Conservation (phyloP, 2,329 filamentous ascomycete species). For the Talaromyces sp. region DNA sequence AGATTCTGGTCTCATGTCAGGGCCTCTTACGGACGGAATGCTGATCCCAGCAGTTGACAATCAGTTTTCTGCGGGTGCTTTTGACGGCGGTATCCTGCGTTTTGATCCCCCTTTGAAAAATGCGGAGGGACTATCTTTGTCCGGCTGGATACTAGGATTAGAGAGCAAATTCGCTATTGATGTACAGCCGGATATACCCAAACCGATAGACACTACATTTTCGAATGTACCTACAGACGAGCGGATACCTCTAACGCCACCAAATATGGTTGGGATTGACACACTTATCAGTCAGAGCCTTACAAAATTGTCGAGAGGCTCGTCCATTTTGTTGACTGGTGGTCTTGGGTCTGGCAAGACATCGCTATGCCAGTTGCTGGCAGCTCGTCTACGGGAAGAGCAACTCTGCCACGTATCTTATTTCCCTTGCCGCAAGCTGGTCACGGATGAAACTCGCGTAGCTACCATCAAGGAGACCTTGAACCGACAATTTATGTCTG, state of each 20-base stretch:
- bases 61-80: constrained; percentile 56
- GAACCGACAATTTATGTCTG: constrained; percentile 77
- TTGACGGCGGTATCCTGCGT: constrained; percentile 79
- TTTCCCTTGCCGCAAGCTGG: constrained; percentile 79
- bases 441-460: constrained; percentile 86
- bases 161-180: constrained; percentile 72
- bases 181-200: constrained; percentile 69
- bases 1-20: constrained; percentile 65
- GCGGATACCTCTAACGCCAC: constrained; percentile 51
- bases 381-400: constrained; percentile 67
- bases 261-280: constrained; percentile 80
- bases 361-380: constrained; percentile 70
- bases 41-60: constrained; percentile 63
- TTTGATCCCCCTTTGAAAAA: constrained; percentile 61
- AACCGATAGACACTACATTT: constrained; percentile 50
- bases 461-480: constrained; percentile 88
- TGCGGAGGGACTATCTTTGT: constrained; percentile 28
- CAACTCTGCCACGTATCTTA: constrained; percentile 79
- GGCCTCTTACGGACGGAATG: constrained; percentile 85
- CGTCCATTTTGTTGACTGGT: constrained; percentile 84
- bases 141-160: constrained; percentile 70
- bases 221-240: constrained; percentile 48
- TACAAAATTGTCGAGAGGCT: constrained; percentile 75
- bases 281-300: constrained; percentile 67
- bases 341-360: constrained; percentile 90